Percentiles rank a stretch among this genome's conserved stretches.
Evolutionary conservation across 148 eudicot species (phyloP).

Genomic region (Chenopodium album): DNA sequence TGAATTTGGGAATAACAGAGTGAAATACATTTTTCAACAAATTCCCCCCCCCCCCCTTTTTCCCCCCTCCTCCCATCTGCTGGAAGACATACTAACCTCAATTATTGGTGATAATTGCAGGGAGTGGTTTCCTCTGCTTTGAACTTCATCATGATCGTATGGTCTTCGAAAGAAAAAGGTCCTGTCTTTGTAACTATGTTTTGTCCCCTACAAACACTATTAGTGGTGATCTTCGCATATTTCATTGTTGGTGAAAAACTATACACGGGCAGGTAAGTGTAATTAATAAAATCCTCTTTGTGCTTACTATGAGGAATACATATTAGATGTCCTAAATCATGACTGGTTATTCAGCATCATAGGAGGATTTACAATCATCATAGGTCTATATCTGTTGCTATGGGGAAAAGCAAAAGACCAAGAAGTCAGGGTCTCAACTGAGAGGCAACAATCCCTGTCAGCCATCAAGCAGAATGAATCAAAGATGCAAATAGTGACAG

Average conservation of each 20-base stretch:
- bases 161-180: conserved; percentile 40
- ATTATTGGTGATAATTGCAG: conserved; percentile 27
- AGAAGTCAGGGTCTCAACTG: conserved; percentile 25
- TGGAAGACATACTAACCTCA: background rate
- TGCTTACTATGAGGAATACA: background rate
- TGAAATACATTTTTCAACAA: background rate
- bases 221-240: conserved; percentile 44
- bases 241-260: conserved; percentile 47
- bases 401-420: conserved; percentile 45
- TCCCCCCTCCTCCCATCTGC: too few species aligned
- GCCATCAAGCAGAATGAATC: conserved; percentile 23
- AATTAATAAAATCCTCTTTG: background rate
- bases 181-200: conserved; percentile 17
- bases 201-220: conserved; percentile 41
- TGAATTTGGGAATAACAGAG: background rate
- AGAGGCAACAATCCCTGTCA: conserved; percentile 23
- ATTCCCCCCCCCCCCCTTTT: background rate
- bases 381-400: conserved; percentile 45
- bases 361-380: conserved; percentile 40
- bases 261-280: conserved; percentile 43
- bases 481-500: conserved; percentile 25
- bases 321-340: conserved; percentile 8
- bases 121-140: conserved; percentile 48
- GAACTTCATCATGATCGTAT: conserved; percentile 41
- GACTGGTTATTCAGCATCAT: conserved; percentile 37